These are phyloP conservation scores for Paramecium sonneborni DNA, from an alignment of 73 alveolate genomes.

Conservation along the genomic window DNA sequence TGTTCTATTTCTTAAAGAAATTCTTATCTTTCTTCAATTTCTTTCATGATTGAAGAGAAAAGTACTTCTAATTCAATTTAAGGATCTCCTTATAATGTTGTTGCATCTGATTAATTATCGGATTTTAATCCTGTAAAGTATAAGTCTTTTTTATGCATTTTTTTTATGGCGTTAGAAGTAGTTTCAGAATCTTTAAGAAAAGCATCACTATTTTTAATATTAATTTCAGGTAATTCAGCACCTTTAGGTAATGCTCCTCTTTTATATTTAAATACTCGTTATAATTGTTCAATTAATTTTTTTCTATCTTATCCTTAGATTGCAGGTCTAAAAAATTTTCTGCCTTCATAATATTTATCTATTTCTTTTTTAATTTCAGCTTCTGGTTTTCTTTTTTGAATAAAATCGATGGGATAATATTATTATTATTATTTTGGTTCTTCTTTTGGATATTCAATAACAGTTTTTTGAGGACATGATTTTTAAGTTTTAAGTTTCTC, in stretches of 20 bases:
- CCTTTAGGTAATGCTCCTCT: conserved; percentile 71
- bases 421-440: conserved; percentile 59
- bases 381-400: conserved; percentile 72
- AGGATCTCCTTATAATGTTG: conserved; percentile 60
- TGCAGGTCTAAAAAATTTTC: conserved; percentile 69
- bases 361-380: conserved; percentile 74
- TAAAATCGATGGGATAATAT: conserved; percentile 72
- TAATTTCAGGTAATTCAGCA: conserved; percentile 67
- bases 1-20: conserved; percentile 62
- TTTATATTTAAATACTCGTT: conserved; percentile 67
- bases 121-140: conserved; percentile 44
- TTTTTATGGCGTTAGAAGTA: conserved; percentile 30
- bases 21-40: conserved; percentile 78
- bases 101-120: conserved; percentile 46
- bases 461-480: conserved; percentile 72
- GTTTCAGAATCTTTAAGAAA: conserved; percentile 45
- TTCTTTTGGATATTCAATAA: conserved; percentile 71
- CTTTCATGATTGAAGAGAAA: conserved; percentile 70
- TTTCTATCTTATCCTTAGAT: conserved; percentile 72
- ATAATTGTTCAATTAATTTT: conserved; percentile 65
- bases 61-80: conserved; percentile 68
- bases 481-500: conserved; percentile 63
- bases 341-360: conserved; percentile 60
- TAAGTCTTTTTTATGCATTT: conserved; percentile 50
- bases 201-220: conserved; percentile 17